phyloP scores from a whole-genome alignment of 2,329 filamentous ascomycete species.

The Neopestalotiopsis clavispora region DNA sequence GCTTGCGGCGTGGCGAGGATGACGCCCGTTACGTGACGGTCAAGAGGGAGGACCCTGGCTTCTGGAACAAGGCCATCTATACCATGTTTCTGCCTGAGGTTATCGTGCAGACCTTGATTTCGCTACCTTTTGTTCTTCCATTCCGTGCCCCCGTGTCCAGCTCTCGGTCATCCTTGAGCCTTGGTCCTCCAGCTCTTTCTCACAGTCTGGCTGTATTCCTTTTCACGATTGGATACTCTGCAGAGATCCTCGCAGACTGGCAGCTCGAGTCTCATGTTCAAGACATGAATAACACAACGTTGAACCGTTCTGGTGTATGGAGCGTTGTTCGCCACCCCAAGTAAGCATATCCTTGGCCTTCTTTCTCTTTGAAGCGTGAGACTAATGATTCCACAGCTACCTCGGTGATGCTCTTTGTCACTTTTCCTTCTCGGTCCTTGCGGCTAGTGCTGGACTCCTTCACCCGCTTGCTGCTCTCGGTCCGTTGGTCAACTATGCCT shows the following conservation, averaged over 20 bases:
- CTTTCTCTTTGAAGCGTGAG: background rate
- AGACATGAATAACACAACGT: constrained; percentile 39
- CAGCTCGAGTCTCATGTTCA: constrained; percentile 56
- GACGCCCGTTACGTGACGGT: constrained; percentile 57
- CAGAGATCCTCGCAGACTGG: constrained; percentile 60
- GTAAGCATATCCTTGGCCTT: constrained; percentile 43
- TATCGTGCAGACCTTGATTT: constrained; percentile 57
- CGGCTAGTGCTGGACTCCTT: constrained; percentile 58
- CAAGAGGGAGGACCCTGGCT: constrained; percentile 53
- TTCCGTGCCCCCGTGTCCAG: constrained; percentile 48
- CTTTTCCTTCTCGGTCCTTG: constrained; percentile 60
- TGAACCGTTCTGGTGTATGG: constrained; percentile 63
- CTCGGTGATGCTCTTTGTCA: constrained; percentile 65
- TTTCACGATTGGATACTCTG: constrained; percentile 57
- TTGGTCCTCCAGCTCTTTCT: constrained; percentile 27
- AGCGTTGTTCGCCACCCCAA: constrained; percentile 66
- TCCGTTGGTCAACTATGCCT: constrained; percentile 61
- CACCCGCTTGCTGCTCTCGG: constrained; percentile 59
- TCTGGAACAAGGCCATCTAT: constrained; percentile 62
- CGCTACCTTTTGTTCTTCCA: constrained; percentile 60
- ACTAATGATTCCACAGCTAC: constrained; percentile 46
- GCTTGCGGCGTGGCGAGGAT: constrained; percentile 54
- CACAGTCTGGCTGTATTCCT: constrained; percentile 56
- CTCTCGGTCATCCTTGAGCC: constrained; percentile 39
- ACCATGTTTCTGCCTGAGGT: constrained; percentile 62